Evolutionary conservation across 2,329 filamentous ascomycete genomes (phyloP).

Genomic region (Thielaviopsis ethacetica): DNA sequence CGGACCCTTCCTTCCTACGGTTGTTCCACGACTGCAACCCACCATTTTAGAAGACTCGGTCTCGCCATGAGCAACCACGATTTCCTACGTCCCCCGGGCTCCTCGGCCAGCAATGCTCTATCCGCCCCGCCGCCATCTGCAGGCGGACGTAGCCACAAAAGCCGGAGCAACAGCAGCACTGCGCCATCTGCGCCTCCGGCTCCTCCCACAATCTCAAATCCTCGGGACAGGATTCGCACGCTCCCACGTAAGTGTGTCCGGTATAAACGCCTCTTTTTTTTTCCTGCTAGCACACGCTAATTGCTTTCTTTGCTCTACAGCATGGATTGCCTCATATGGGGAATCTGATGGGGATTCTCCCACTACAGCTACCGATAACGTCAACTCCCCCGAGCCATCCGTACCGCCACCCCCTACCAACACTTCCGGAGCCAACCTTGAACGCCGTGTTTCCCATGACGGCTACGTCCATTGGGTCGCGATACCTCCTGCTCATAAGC

Average conservation of each 20-base stretch:
- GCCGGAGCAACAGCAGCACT: constrained; percentile 8
- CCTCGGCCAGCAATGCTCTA: constrained; percentile 10
- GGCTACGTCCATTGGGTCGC: constrained; percentile 26
- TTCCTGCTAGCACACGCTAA: neutral
- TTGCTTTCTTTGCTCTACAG: constrained; percentile 16
- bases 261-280: neutral
- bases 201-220: neutral
- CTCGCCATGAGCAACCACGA: constrained; percentile 8
- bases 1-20: neutral
- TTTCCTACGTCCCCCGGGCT: constrained; percentile 9
- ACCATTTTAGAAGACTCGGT: neutral
- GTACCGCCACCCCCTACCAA: constrained; percentile 27
- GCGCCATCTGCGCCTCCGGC: neutral
- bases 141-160: constrained; percentile 1
- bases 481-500: neutral
- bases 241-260: constrained; percentile 4
- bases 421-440: constrained; percentile 20
- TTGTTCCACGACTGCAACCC: neutral
- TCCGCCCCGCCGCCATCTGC: neutral
- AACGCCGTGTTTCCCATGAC: constrained; percentile 30
- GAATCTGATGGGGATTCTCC: constrained; percentile 16
- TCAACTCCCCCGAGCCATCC: constrained; percentile 23
- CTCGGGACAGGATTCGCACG: constrained; percentile 9
- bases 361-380: constrained; percentile 17
- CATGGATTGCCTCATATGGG: constrained; percentile 35